These are phyloP conservation scores for Macrocystidia cucumis DNA, from an alignment of 1,284 basidiomycete species.

Conservation along the genomic window DNA sequence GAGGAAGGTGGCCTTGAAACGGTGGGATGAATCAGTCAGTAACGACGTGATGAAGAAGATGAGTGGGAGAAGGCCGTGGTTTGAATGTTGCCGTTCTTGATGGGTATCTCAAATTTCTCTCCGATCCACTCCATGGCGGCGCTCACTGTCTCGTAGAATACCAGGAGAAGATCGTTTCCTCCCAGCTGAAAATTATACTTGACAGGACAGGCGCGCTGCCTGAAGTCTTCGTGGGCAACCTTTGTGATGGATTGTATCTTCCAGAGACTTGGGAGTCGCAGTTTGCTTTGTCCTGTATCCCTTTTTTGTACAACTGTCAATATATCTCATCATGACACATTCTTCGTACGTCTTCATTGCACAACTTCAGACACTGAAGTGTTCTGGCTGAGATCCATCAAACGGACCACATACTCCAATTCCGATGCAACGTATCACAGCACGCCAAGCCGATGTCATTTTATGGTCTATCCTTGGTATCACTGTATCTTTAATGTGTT, in stretches of 20 bases:
- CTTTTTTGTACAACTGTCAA: constrained; percentile 16
- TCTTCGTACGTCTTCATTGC: constrained; percentile 42
- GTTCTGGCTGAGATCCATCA: constrained; percentile 78
- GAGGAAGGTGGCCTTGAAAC: constrained; percentile 51
- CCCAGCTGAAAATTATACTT: constrained; percentile 83
- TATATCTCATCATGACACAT: constrained; percentile 60
- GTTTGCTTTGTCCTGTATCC: constrained; percentile 1
- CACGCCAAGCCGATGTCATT: constrained; percentile 83
- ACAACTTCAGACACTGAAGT: constrained; percentile 50
- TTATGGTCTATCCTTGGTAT: constrained; percentile 82
- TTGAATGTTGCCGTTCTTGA: constrained; percentile 42
- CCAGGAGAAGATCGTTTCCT: constrained; percentile 75
- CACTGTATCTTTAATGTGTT: constrained; percentile 14
- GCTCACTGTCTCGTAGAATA: constrained; percentile 29
- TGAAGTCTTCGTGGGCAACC: constrained; percentile 61
- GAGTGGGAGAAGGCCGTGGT: constrained; percentile 60
- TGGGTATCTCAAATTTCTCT: constrained; percentile 34
- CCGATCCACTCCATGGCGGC: constrained; percentile 2
- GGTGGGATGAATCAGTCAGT: constrained; percentile 23
- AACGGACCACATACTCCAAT: constrained; percentile 93
- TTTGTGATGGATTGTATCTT: constrained; percentile 44
- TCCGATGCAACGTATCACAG: constrained; percentile 66
- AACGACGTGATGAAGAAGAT: constrained; percentile 39
- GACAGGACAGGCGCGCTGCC: constrained; percentile 64
- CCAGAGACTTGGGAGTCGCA: constrained; percentile 56